Evolutionary conservation across 805 yeast species (phyloP), one percentile per base, ranked within the genome.

Genomic region (Metschnikowia orientalis): DNA sequence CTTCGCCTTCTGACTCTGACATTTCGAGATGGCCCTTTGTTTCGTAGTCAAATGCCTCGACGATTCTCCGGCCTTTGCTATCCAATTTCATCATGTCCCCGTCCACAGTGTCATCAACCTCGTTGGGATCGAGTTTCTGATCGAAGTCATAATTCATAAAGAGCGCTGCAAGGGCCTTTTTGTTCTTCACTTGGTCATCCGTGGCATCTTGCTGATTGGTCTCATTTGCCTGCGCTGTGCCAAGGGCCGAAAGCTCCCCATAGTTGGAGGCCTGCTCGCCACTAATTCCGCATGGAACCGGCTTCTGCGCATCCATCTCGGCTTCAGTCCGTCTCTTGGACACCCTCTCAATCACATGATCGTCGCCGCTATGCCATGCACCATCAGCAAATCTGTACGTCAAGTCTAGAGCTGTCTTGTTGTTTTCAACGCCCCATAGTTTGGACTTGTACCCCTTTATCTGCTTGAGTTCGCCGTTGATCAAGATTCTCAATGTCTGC

Each of bases 351-450:
- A 89, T 71, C 8, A 86, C 71, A 52, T 85, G 94, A 30, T 80
- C 84, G 40, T 75, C 77, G 5, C 88, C 88, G 54, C 83, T 85
- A 45, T 71, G 72, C 96, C 96, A 87, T 28, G 69, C 72, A 0
- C 82, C 84, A 40, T 79, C 73, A 7, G 57, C 63, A 53, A 74
- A 89, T 34, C 66, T 63, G 57, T 67, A 73, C 0, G 81, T 83
- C 44, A 88, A 64, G 45, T 81, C 92, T 20, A 71, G 68, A 2
- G 69, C 54, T 3, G 69, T 63, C 47, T 73, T 80, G 42, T 75
- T 71, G 60, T 83, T 84, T 44, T 83, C 88, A 40, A 76, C 71
- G 3, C 97, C 97, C 98, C 98, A 90, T 24, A 92, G 69, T 53
- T 88, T 88, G 19, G 80, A 76, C 59, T 88, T 87, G 47, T 71